Percentiles rank a stretch among this genome's conserved stretches.
Evolutionary conservation across 495 filamentous ascomycete species (phyloP).

Genomic region (Aspergillus conjunctus): DNA sequence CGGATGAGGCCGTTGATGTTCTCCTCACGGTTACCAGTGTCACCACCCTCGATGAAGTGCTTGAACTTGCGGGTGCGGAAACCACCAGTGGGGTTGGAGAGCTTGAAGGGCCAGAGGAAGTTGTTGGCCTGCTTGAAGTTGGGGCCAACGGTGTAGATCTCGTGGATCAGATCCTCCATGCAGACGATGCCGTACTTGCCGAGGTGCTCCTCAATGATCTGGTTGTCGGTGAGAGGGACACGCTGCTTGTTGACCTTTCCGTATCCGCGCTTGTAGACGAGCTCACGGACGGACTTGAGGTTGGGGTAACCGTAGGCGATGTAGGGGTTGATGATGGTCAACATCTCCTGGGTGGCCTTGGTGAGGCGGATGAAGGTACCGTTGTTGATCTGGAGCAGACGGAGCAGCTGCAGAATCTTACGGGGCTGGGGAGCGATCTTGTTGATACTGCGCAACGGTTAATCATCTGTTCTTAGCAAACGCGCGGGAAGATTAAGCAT

Average conservation of each 20-base stretch:
- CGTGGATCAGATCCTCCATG: slow-evolving; percentile 99
- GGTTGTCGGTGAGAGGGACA: slow-evolving; percentile 94
- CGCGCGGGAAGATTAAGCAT: slow-evolving; percentile 26
- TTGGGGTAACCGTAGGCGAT: slow-evolving; percentile 99
- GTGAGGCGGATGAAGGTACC: slow-evolving; percentile 96
- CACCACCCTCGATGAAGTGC: slow-evolving; percentile 99
- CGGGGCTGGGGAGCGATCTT: slow-evolving; percentile 99
- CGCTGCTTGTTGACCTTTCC: slow-evolving; percentile 97
- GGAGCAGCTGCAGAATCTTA: slow-evolving; percentile 98
- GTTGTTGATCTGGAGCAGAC: slow-evolving; percentile 99
- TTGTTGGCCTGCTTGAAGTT: slow-evolving; percentile 99
- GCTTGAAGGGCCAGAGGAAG: slow-evolving; percentile 99
- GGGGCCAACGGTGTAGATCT: slow-evolving; percentile 97
- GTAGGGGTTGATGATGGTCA: slow-evolving; percentile 96
- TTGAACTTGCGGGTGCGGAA: slow-evolving; percentile 97
- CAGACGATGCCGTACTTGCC: slow-evolving; percentile 99
- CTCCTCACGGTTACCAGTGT: slow-evolving; percentile 96
- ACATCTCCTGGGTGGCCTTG: slow-evolving; percentile 97
- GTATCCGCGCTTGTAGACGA: slow-evolving; percentile 99
- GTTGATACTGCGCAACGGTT: slow-evolving; percentile 78
- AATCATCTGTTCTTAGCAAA: slow-evolving; percentile 23
- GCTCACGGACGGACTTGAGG: slow-evolving; percentile 97
- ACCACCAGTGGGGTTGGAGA: slow-evolving; percentile 93
- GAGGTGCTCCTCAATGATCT: slow-evolving; percentile 92
- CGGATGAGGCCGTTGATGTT: slow-evolving; percentile 96